Base-by-base conservation (phyloP, 2,329 filamentous ascomycete species). In the Pseudogymnoascus destructans region DNA sequence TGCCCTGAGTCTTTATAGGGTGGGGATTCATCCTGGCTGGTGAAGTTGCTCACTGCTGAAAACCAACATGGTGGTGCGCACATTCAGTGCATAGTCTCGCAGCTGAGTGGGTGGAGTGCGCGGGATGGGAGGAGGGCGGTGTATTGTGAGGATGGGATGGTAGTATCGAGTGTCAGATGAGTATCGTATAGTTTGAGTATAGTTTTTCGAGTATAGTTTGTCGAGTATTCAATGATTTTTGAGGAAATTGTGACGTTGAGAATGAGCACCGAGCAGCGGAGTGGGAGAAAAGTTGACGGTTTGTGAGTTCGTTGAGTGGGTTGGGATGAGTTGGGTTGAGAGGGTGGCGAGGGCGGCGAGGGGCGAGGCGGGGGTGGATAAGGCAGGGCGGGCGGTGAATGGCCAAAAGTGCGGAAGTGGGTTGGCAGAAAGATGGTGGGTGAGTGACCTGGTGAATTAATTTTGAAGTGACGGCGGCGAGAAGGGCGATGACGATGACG, bases 1-100 rank as follows among this genome's bases (percentile, higher is more conserved):
- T 65, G 60, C 61, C 49, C 59, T 40, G 23, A 57, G 58, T 58
- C 59, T 59, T 61, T 58, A 33, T 56, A 36, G 54, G 30, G 54
- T 56, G 17, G 15, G 60, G 58, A 65, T 70, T 68, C 68, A 70
- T 58, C 40, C 30, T 58, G 57, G 42, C 25, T 55, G 57, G 30
- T 58, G 57, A 55, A 33, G 56, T 56, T 56, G 54, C 36, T 33
- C 54, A 38, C 54, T 56, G 30, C 54, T 56, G 30, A 33, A 33
- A 33, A 23, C 54, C 54, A 56, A 56, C 54, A 56, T 56, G 54
- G 30, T 56, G 54, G 30, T 35, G 54, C 54, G 54, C 54, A 56
- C 54, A 38, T 38, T 56, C 54, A 56, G 33, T 38, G 33, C 54
- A 56, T 56, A 17, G 2, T 21, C 33, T 17, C 30, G 30, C 25